Percentiles rank a stretch among this genome's conserved stretches.
phyloP scores from a whole-genome alignment of 2,329 filamentous ascomycete species.

The Hirsutella minnesotensis region DNA sequence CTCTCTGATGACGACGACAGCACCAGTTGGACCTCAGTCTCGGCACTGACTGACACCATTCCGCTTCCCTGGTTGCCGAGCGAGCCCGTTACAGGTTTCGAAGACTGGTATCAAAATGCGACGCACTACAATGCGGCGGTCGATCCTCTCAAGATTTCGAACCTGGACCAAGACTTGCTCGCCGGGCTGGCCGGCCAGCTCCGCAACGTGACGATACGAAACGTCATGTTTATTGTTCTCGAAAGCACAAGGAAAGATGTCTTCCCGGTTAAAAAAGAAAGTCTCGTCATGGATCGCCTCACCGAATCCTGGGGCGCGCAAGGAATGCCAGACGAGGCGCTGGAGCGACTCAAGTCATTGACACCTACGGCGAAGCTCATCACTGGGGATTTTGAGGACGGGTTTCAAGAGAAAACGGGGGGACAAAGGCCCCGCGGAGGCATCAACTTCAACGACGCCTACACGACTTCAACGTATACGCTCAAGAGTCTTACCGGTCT shows the following conservation, averaged over 20 bases:
- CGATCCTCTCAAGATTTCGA: constrained; percentile 29
- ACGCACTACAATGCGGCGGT: constrained; percentile 20
- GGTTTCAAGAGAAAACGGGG: constrained; percentile 12
- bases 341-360: constrained; percentile 14
- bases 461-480: constrained; percentile 29
- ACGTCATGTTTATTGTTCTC: constrained; percentile 27
- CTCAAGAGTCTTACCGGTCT: constrained; percentile 29
- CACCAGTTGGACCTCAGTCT: constrained; percentile 13
- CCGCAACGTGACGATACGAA: constrained; percentile 23
- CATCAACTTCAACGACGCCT: constrained; percentile 24
- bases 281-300: constrained; percentile 22
- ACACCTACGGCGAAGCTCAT: constrained; percentile 19
- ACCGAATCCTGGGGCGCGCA: constrained; percentile 18
- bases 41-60: constrained; percentile 12
- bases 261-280: constrained; percentile 28
- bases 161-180: constrained; percentile 21
- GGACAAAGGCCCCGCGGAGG: constrained; percentile 21
- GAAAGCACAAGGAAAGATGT: constrained; percentile 32
- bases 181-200: constrained; percentile 13
- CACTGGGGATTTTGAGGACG: constrained; percentile 22
- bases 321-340: constrained; percentile 19
- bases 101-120: constrained; percentile 13
- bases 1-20: constrained; percentile 13
- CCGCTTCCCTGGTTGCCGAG: constrained; percentile 13
- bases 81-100: constrained; percentile 9